Conservation (phyloP, 2,329 filamentous ascomycete genomes). For the Penicillium aurantiogriseum region DNA sequence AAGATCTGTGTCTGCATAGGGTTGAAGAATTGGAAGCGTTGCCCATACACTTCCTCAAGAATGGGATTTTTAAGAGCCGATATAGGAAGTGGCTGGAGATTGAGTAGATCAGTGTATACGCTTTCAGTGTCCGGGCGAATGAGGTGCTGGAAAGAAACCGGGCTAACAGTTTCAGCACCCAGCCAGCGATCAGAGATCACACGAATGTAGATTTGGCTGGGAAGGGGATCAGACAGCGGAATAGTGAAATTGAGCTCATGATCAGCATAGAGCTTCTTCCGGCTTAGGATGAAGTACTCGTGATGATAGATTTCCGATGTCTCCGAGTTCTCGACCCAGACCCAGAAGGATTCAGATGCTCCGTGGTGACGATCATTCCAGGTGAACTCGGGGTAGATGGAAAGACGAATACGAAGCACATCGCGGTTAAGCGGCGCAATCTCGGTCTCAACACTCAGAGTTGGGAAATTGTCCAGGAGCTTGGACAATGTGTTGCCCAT, state of each 20-base stretch:
- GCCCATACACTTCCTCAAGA: slow-evolving; percentile 81
- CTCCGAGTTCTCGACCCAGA: slow-evolving; percentile 98
- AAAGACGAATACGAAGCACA: slow-evolving; percentile 86
- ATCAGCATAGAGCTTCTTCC: slow-evolving; percentile 88
- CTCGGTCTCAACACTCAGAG: slow-evolving; percentile 83
- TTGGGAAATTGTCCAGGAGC: slow-evolving; percentile 87
- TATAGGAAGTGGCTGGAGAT: slow-evolving; percentile 85
- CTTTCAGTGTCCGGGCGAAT: slow-evolving; percentile 97
- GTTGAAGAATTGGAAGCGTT: slow-evolving; percentile 95
- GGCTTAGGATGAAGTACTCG: slow-evolving; percentile 90
- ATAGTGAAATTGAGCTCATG: slow-evolving; percentile 98
- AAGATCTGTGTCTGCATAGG: slow-evolving; percentile 99
- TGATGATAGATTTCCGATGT: slow-evolving; percentile 97
- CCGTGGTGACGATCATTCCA: slow-evolving; percentile 97
- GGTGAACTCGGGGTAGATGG: slow-evolving; percentile 80
- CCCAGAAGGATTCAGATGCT: slow-evolving; percentile 92
- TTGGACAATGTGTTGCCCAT: slow-evolving; percentile 81
- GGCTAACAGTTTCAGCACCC: slow-evolving; percentile 90
- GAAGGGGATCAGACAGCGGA: slow-evolving; percentile 85
- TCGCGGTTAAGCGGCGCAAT: slow-evolving; percentile 95
- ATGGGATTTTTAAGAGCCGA: slow-evolving; percentile 81
- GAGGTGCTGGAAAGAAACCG: slow-evolving; percentile 95
- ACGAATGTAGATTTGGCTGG: slow-evolving; percentile 92
- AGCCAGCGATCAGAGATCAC: slow-evolving; percentile 95
- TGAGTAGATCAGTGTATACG: slow-evolving; percentile 89